Conservation (phyloP, 352 stramenopile genomes). For the Phytophthora ramorum region DNA sequence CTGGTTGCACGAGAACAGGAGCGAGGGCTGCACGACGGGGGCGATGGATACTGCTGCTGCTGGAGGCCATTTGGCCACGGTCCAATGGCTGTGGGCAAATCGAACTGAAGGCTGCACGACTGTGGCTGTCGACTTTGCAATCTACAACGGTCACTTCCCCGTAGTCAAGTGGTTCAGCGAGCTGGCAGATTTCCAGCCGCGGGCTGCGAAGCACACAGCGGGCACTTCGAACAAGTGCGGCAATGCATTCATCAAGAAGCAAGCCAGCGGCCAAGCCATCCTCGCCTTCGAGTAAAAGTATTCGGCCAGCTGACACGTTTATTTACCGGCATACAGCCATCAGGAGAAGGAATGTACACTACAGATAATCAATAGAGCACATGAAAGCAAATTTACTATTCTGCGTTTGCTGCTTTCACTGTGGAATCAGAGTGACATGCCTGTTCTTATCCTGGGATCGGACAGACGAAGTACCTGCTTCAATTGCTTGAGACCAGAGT, state of each 20-base stretch:
- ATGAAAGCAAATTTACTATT: too few species aligned
- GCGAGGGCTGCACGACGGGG: slow-evolving; percentile 62
- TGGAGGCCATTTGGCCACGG: slow-evolving; percentile 56
- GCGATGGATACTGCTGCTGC: slow-evolving; percentile 71
- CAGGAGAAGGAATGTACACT: slow-evolving; percentile 9
- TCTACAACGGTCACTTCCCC: slow-evolving; percentile 71
- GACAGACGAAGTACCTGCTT: slow-evolving; percentile 6
- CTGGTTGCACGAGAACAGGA: slow-evolving; percentile 62
- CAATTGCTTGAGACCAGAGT: too few species aligned
- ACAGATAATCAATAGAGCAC: slow-evolving; percentile 18
- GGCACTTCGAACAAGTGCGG: not conserved
- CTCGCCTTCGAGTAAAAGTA: slow-evolving; percentile 32
- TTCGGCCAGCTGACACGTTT: not conserved
- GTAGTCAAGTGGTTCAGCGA: slow-evolving; percentile 65
- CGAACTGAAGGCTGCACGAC: slow-evolving; percentile 70
- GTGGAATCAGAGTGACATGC: not conserved
- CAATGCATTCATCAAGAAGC: slow-evolving; percentile 35
- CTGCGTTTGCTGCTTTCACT: not conserved
- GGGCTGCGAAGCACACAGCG: slow-evolving; percentile 18
- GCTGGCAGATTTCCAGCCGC: slow-evolving; percentile 36
- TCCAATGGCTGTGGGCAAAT: slow-evolving; percentile 63
- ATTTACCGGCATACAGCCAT: not conserved
- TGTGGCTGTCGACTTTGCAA: slow-evolving; percentile 70
- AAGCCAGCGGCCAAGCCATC: slow-evolving; percentile 18
- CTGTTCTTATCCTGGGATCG: slow-evolving; percentile 13